phyloP scores from a whole-genome alignment of 768 basidiomycete species.

The Suillus subalutaceus region DNA sequence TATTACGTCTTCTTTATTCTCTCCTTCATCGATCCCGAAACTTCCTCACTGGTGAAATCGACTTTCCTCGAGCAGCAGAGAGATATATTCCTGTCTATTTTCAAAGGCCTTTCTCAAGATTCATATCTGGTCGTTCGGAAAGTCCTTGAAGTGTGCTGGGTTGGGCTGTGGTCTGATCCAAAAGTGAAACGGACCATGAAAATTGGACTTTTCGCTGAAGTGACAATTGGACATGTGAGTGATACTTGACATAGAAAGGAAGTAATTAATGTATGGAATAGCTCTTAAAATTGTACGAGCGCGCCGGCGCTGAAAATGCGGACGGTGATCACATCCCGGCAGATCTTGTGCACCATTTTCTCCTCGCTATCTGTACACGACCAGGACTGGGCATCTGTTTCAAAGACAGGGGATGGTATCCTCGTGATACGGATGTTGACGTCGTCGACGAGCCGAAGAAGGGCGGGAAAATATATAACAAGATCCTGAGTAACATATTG shows the following conservation, averaged over 20 bases:
- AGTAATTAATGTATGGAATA: slow-evolving; percentile 27
- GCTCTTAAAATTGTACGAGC: slow-evolving; percentile 78
- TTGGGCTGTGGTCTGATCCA: slow-evolving; percentile 72
- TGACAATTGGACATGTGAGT: slow-evolving; percentile 63
- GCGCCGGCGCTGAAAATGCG: slow-evolving; percentile 49
- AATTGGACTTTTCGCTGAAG: slow-evolving; percentile 70
- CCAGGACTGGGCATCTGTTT: slow-evolving; percentile 89
- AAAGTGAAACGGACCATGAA: slow-evolving; percentile 75
- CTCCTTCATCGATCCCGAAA: slow-evolving; percentile 62
- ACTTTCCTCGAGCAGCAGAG: slow-evolving; percentile 73
- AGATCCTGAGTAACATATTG: slow-evolving; percentile 77
- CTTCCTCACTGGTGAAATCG: slow-evolving; percentile 55
- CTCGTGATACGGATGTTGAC: slow-evolving; percentile 56
- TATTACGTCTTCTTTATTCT: slow-evolving; percentile 73
- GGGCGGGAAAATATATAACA: slow-evolving; percentile 71
- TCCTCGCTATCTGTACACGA: slow-evolving; percentile 79
- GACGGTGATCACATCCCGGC: slow-evolving; percentile 64
- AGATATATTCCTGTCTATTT: slow-evolving; percentile 65
- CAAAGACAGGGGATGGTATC: slow-evolving; percentile 89
- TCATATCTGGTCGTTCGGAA: slow-evolving; percentile 59
- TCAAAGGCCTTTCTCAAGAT: slow-evolving; percentile 73
- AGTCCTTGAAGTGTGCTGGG: slow-evolving; percentile 76
- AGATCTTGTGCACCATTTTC: slow-evolving; percentile 84
- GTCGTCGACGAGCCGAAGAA: slow-evolving; percentile 40
- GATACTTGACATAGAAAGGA: neutral